Base-by-base conservation (phyloP, 2,329 filamentous ascomycete species). In the Sporothrix dimorphospora region DNA sequence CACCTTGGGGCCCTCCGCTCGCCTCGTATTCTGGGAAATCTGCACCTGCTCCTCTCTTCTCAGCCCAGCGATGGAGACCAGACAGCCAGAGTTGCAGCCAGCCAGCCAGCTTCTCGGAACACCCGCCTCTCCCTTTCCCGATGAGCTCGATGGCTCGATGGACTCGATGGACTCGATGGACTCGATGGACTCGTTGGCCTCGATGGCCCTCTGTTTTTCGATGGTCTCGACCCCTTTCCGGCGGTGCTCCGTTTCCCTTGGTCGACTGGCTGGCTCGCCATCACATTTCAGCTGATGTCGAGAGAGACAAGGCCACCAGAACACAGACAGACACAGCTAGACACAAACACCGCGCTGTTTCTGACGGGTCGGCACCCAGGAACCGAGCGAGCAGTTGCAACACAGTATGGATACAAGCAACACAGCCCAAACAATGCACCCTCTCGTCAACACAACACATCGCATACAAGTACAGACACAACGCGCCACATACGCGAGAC, bases 401-500 rank as follows among this genome's bases (percentile, higher is more conserved):
- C 34, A 40, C 12, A 19, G 19, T 14, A 19, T 19, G 45, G n/a
- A 42, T 16, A 42, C n/a, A 16, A 16, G 1, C 1, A 63, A 24
- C 59, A 63, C 59, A 45, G 24, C 34, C 19, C 38, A n/a, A n/a
- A n/a, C n/a, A n/a, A n/a, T n/a, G n/a, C n/a, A n/a, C n/a, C n/a
- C n/a, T n/a, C n/a, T n/a, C n/a, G n/a, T n/a, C n/a, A 24, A 21
- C 59, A 63, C 12, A 14, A 24, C 7, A 27, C 19, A 45, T 27
- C 14, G 3, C n/a, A 65, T 12, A 61, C 16, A 12, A 21, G 40
- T n/a, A 42, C 11, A 47, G 14, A 67, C 9, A 21, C 45, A 16
- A 65, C 61, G 61, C 63, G 42, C 42, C 63, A 66, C 40, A 67
- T 45, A 40, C 30, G 55, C 59, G 63, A 67, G 63, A 67, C 63